Base-by-base conservation (phyloP, 441 rosid species). In the Aleurites moluccanus region DNA sequence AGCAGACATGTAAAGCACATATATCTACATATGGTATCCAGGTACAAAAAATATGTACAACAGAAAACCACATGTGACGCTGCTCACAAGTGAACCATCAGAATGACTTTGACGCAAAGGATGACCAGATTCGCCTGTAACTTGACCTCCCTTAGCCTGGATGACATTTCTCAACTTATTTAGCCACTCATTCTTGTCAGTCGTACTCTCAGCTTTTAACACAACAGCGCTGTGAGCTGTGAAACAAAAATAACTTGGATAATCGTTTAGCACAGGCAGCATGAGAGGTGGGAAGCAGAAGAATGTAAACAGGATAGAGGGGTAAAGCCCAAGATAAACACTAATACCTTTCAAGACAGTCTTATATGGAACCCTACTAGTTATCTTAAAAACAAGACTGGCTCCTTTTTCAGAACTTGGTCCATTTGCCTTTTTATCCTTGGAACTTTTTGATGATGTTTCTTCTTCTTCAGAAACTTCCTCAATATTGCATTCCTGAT, bases 61-160 rank as follows among this genome's bases (percentile, higher is more conserved):
- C 23, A 74, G 64, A 65, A 70, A 74, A 72, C 16, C 27, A 64
- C 10, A 10, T 63, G 60, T 59, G 74, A 70, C 49, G 61, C 45
- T 65, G 90, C 99, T 89, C 81, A 97, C 99, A 79, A 97, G 94
- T 53, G 99, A 97, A 83, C 98, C 99, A 73, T 97, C 99, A 40
- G 99, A 97, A 81, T 84, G 90, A 80, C 99, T 97, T 35, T 97
- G 99, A 61, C 97, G 87, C 89, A 97, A 82, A 59, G 87, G 71
- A 78, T 56, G 80, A 67, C 83, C 80, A 27, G 93, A 83, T 67
- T 88, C 92, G 68, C 86, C 88, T 72, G 72, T 83, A 75, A 85
- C 83, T 75, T 87, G 96, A 78, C 96, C 93, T 74, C 93, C 95
- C 73, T 81, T 84, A 50, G 92, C 79, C 83, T 87, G 94, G 79